phyloP scores from a whole-genome alignment of 2,329 filamentous ascomycete species.

The Stagonosporopsis chrysanthemi region DNA sequence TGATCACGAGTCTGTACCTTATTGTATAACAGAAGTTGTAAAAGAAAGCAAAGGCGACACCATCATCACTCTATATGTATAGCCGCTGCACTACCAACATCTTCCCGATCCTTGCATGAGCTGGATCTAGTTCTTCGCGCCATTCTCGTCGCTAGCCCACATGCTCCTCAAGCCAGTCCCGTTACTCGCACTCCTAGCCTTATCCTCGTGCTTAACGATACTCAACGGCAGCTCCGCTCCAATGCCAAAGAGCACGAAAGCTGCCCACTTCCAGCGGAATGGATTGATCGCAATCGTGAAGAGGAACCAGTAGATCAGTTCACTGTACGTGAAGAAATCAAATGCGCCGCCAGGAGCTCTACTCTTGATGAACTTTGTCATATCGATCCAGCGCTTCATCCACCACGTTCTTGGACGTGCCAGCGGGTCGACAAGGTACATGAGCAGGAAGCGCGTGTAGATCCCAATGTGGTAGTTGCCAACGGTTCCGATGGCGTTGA shows the following conservation, averaged over 20 bases:
- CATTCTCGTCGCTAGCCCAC: conserved; percentile 8
- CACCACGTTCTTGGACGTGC: conserved; percentile 73
- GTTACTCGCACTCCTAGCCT: conserved; percentile 66
- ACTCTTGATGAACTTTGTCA: conserved; percentile 75
- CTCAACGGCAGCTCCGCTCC: conserved; percentile 70
- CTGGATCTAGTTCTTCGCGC: conserved; percentile 5
- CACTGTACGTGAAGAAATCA: conserved; percentile 88
- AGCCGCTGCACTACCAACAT: neutral
- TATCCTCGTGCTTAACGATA: conserved; percentile 72
- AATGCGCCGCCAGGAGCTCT: conserved; percentile 74
- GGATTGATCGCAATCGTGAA: conserved; percentile 83
- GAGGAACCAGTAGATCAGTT: conserved; percentile 84
- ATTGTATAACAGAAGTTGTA: conserved; percentile 48
- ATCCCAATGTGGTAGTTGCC: conserved; percentile 91
- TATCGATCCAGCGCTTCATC: conserved; percentile 89
- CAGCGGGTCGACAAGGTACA: conserved; percentile 83
- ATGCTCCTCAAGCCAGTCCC: conserved; percentile 54
- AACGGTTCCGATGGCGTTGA: conserved; percentile 80
- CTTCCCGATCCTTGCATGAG: neutral
- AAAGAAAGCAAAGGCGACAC: neutral
- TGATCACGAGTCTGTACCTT: conserved; percentile 62
- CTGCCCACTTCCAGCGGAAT: conserved; percentile 88
- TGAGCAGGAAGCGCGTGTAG: conserved; percentile 83
- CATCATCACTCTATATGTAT: neutral
- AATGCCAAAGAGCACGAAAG: conserved; percentile 81